Evolutionary conservation across 129 eudicot species (phyloP).

Genomic region (Chrysanthemum makinoi): DNA sequence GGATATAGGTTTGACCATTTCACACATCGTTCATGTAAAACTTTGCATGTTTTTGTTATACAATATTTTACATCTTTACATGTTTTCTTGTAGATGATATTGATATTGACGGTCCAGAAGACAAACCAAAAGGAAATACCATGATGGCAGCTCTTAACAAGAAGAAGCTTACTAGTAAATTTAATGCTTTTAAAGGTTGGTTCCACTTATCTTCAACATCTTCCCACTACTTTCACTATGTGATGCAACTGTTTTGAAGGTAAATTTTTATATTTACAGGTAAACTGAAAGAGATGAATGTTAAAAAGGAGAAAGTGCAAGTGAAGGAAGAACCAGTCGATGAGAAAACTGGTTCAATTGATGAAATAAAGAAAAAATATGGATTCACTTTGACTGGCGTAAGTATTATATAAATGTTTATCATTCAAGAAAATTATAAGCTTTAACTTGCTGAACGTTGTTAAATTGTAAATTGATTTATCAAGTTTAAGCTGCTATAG

Average conservation of each 20-base stretch:
- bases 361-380: slow-evolving; percentile 93
- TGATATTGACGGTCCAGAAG: slow-evolving; percentile 70
- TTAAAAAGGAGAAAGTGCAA: slow-evolving; percentile 65
- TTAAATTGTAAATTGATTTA: slow-evolving; percentile 10
- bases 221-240: background rate
- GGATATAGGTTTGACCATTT: slow-evolving; percentile 65
- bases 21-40: too few species aligned
- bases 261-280: slow-evolving; percentile 40
- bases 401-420: slow-evolving; percentile 28
- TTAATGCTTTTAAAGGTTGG: slow-evolving; percentile 82
- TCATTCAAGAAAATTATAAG: background rate
- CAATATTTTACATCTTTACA: background rate
- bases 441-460: background rate
- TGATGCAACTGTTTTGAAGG: background rate
- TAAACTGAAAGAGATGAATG: slow-evolving; percentile 65
- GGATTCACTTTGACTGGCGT: slow-evolving; percentile 67
- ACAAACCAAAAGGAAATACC: slow-evolving; percentile 72
- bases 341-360: slow-evolving; percentile 68
- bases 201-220: slow-evolving; percentile 1
- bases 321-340: slow-evolving; percentile 58
- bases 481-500: slow-evolving; percentile 6
- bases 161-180: slow-evolving; percentile 72
- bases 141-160: slow-evolving; percentile 65
- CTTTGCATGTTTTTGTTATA: too few species aligned
- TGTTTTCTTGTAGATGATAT: slow-evolving; percentile 64